Evolutionary conservation across 163 green algal species (phyloP).

Genomic region (Volvox carteri): DNA sequence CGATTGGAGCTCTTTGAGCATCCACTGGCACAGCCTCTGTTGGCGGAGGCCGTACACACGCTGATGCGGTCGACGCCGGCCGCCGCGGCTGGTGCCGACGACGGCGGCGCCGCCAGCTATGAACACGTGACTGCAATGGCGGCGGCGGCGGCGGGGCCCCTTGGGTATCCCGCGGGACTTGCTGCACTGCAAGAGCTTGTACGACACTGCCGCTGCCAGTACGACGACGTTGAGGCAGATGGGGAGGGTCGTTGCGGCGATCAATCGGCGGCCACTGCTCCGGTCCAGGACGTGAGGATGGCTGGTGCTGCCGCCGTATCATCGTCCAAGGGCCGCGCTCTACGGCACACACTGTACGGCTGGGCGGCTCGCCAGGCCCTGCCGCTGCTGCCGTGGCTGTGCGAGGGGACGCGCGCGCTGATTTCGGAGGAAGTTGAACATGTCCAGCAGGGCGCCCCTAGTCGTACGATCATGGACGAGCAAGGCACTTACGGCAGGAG

Average conservation of each 20-base stretch:
- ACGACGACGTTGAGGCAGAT: neutral
- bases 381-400: conserved; percentile 20
- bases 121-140: too few species aligned
- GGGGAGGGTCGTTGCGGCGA: too few species aligned
- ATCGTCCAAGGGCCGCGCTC: neutral
- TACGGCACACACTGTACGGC: conserved; percentile 10
- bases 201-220: neutral
- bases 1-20: conserved; percentile 10
- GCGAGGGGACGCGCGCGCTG: neutral
- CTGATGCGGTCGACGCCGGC: neutral
- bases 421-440: too few species aligned
- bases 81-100: neutral
- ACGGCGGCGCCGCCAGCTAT: neutral
- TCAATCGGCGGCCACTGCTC: too few species aligned
- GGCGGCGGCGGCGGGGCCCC: neutral
- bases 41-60: neutral
- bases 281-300: too few species aligned
- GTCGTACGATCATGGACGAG: too few species aligned
- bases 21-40: conserved; percentile 3
- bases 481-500: too few species aligned
- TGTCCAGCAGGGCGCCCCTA: too few species aligned
- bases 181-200: conserved; percentile 3
- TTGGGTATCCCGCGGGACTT: neutral
- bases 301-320: too few species aligned
- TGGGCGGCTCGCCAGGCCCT: neutral